Conservation (phyloP, 139 green algal species). For the Asterochloris sp. region DNA sequence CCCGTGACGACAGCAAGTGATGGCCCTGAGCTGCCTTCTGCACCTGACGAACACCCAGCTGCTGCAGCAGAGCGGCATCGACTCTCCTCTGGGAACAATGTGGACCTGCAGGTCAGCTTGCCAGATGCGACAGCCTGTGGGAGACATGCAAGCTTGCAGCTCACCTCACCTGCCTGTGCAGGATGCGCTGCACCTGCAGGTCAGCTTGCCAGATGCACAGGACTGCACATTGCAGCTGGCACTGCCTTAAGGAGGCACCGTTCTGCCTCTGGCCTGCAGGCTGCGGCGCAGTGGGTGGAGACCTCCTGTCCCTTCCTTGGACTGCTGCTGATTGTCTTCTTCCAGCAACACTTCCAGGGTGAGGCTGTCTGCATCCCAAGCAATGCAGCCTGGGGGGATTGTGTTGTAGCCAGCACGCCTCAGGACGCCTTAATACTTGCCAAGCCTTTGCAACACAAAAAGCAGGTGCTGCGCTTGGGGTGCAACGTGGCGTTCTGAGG, state of each 20-base stretch:
- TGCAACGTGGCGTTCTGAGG: too few relatives aligned
- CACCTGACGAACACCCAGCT: neutral
- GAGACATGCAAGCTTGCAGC: too few relatives aligned
- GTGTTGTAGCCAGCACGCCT: too few relatives aligned
- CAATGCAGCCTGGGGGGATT: too few relatives aligned
- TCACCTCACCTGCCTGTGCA: neutral
- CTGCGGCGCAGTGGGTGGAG: constrained; percentile 37
- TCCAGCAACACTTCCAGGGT: constrained; percentile 30
- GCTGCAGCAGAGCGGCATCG: constrained; percentile 20
- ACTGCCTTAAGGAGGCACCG: neutral
- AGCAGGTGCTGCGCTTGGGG: too few relatives aligned
- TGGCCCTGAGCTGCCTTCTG: too few relatives aligned
- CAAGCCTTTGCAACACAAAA: too few relatives aligned
- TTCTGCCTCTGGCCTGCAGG: constrained; percentile 21
- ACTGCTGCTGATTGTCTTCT: constrained; percentile 44
- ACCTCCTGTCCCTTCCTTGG: constrained; percentile 32
- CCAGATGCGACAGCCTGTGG: neutral
- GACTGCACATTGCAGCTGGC: neutral
- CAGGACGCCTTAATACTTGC: too few relatives aligned
- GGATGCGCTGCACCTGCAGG: neutral
- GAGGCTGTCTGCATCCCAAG: neutral
- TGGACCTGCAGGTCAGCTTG: constrained; percentile 20
- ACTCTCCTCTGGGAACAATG: neutral
- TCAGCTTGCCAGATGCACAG: neutral
- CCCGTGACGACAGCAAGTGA: neutral